These are phyloP conservation scores for Tetrapisispora pingtungensis DNA, from an alignment of 805 yeast genomes.

Conservation along the genomic window DNA sequence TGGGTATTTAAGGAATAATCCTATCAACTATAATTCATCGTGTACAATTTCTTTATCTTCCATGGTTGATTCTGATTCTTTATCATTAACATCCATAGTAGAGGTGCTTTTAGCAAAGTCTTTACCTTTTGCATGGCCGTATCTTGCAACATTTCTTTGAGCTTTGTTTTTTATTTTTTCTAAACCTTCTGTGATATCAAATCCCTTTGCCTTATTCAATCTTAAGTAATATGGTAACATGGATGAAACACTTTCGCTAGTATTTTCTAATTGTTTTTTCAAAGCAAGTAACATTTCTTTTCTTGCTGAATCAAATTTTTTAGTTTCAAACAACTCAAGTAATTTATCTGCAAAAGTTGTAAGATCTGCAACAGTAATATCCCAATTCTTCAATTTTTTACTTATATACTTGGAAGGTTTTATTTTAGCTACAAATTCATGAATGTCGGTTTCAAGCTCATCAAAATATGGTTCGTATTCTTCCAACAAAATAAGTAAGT, in stretches of 20 bases:
- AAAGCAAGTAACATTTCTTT: slow-evolving; percentile 29
- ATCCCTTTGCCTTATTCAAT: slow-evolving; percentile 20
- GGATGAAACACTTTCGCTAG: neutral
- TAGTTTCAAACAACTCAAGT: slow-evolving; percentile 3
- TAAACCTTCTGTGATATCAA: neutral
- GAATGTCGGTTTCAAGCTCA: slow-evolving; percentile 38
- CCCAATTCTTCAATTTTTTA: slow-evolving; percentile 7
- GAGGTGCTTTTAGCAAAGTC: no score
- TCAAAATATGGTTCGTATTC: slow-evolving; percentile 35
- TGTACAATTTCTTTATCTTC: slow-evolving; percentile 1
- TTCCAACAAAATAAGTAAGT: slow-evolving; percentile 37
- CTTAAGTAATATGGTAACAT: slow-evolving; percentile 12
- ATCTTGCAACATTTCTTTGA: slow-evolving; percentile 3
- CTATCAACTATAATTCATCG: neutral
- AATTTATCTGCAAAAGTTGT: slow-evolving; percentile 1
- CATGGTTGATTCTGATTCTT: neutral
- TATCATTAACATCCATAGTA: neutral
- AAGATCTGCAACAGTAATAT: slow-evolving; percentile 8
- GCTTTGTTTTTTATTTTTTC: slow-evolving; percentile 7
- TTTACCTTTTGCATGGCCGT: neutral
- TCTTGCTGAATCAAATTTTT: slow-evolving; percentile 12
- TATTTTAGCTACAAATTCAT: slow-evolving; percentile 40
- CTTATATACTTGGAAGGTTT: slow-evolving; percentile 23
- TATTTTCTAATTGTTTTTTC: slow-evolving; percentile 18
- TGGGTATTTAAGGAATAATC: neutral